phyloP scores from a whole-genome alignment of 805 yeast genomes.

The Zygoascus biomembranicola region DNA sequence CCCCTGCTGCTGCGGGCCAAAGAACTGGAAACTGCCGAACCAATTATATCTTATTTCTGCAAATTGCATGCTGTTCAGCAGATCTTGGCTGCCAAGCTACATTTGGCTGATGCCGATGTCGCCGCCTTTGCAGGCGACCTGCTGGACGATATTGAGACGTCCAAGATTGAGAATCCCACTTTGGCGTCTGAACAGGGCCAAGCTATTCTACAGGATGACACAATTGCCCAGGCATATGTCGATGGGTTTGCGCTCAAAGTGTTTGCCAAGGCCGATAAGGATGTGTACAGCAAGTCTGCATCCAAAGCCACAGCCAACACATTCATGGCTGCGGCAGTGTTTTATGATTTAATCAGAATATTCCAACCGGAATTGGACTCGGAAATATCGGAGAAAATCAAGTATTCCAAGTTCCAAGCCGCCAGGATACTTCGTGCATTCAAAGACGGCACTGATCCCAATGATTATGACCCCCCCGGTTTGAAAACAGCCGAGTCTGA shows the following conservation, averaged over 20 bases:
- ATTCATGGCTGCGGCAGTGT: slow-evolving; percentile 47
- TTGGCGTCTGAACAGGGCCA: slow-evolving; percentile 29
- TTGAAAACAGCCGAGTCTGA: slow-evolving; percentile 20
- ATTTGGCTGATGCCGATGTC: slow-evolving; percentile 44
- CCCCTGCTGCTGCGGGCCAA: slow-evolving; percentile 22
- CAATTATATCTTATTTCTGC: slow-evolving; percentile 67
- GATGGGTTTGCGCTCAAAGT: slow-evolving; percentile 50
- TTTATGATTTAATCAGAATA: slow-evolving; percentile 42
- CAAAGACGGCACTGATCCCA: slow-evolving; percentile 48
- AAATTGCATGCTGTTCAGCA: slow-evolving; percentile 64
- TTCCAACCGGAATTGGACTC: slow-evolving; percentile 25
- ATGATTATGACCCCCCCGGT: slow-evolving; percentile 40
- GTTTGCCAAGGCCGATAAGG: slow-evolving; percentile 46
- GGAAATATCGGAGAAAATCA: slow-evolving; percentile 38
- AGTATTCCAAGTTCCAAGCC: slow-evolving; percentile 57
- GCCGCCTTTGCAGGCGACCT: slow-evolving; percentile 53
- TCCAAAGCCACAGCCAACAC: slow-evolving; percentile 41
- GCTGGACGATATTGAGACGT: slow-evolving; percentile 61
- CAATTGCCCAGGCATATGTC: slow-evolving; percentile 47
- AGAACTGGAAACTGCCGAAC: slow-evolving; percentile 52
- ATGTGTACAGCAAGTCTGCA: slow-evolving; percentile 36
- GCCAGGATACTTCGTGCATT: slow-evolving; percentile 45
- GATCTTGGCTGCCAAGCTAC: slow-evolving; percentile 54
- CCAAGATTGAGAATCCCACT: slow-evolving; percentile 36
- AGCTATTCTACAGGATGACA: slow-evolving; percentile 51